Conservation (phyloP, 1,284 basidiomycete species). For the Malassezia yamatoensis region DNA sequence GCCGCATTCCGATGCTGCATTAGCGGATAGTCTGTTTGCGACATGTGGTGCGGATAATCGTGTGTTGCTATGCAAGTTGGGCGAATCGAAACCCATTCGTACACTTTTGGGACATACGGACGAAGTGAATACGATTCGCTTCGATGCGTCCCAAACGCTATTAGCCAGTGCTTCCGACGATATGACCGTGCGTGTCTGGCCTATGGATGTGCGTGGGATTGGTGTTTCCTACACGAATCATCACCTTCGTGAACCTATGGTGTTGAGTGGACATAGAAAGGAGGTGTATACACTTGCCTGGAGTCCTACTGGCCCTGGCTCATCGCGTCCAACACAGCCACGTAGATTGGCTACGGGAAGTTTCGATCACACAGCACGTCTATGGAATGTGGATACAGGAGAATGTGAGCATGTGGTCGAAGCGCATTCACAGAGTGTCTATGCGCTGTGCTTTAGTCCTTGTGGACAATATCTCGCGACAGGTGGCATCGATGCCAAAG, state of each 20-base stretch:
- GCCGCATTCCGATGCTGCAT: slow-evolving; percentile 16
- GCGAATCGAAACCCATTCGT: slow-evolving; percentile 40
- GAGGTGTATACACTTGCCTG: slow-evolving; percentile 44
- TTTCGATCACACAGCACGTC: slow-evolving; percentile 41
- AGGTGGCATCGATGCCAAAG: slow-evolving; percentile 41
- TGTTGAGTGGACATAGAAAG: slow-evolving; percentile 38
- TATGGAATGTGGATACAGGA: slow-evolving; percentile 45
- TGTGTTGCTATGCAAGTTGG: slow-evolving; percentile 40
- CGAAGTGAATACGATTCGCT: slow-evolving; percentile 46
- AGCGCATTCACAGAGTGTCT: slow-evolving; percentile 40
- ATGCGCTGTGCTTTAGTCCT: slow-evolving; percentile 39
- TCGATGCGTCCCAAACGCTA: slow-evolving; percentile 43
- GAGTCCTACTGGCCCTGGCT: slow-evolving; percentile 36
- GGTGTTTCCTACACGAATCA: slow-evolving; percentile 3
- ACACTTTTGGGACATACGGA: slow-evolving; percentile 41
- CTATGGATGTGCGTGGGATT: slow-evolving; percentile 23
- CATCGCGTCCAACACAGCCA: slow-evolving; percentile 29
- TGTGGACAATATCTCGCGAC: slow-evolving; percentile 41
- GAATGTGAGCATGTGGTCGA: slow-evolving; percentile 37
- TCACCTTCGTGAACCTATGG: slow-evolving; percentile 18
- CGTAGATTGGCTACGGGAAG: slow-evolving; percentile 44
- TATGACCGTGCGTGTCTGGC: slow-evolving; percentile 38
- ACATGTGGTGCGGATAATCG: slow-evolving; percentile 45
- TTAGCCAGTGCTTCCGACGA: slow-evolving; percentile 45
- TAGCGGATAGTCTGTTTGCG: slow-evolving; percentile 41